These are phyloP conservation scores for Fomitiporia mediterranea DNA, from an alignment of 1,284 basidiomycete genomes.

Conservation along the genomic window DNA sequence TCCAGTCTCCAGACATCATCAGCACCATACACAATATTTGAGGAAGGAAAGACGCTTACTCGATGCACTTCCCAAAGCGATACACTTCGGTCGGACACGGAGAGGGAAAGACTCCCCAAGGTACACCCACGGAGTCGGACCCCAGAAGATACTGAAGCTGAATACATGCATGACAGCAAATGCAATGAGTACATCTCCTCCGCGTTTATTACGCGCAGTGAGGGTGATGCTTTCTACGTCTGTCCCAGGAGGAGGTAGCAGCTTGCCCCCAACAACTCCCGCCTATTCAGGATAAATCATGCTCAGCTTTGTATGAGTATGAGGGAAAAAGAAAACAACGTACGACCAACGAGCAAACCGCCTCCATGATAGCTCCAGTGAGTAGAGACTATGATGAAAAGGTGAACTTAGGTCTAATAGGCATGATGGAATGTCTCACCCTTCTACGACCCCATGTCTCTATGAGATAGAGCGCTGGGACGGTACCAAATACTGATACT, in stretches of 20 bases:
- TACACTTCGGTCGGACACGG: constrained; percentile 71
- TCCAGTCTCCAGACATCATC: constrained; percentile 41
- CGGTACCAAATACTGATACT: constrained; percentile 60
- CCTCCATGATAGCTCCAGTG: constrained; percentile 61
- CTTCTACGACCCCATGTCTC: constrained; percentile 61
- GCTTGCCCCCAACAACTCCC: constrained; percentile 68
- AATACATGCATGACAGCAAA: constrained; percentile 78
- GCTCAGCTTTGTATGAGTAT: too few relatives aligned
- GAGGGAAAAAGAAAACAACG: constrained; percentile 21
- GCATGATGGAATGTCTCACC: constrained; percentile 30
- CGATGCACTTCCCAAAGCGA: constrained; percentile 63
- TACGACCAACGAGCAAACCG: constrained; percentile 58
- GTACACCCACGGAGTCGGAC: constrained; percentile 63
- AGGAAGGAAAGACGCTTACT: too few relatives aligned
- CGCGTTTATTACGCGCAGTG: constrained; percentile 49
- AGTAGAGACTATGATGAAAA: constrained; percentile 48
- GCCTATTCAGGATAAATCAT: constrained; percentile 41
- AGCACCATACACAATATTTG: too few relatives aligned
- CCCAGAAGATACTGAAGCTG: constrained; percentile 70
- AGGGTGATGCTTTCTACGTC: constrained; percentile 33
- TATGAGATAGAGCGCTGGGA: constrained; percentile 62
- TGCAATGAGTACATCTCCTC: constrained; percentile 63
- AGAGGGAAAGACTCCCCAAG: constrained; percentile 65
- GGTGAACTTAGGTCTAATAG: constrained; percentile 2
- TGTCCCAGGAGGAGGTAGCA: constrained; percentile 46